Evolutionary conservation across 495 filamentous ascomycete species (phyloP).

Genomic region (Aspergillus bridgeri): DNA sequence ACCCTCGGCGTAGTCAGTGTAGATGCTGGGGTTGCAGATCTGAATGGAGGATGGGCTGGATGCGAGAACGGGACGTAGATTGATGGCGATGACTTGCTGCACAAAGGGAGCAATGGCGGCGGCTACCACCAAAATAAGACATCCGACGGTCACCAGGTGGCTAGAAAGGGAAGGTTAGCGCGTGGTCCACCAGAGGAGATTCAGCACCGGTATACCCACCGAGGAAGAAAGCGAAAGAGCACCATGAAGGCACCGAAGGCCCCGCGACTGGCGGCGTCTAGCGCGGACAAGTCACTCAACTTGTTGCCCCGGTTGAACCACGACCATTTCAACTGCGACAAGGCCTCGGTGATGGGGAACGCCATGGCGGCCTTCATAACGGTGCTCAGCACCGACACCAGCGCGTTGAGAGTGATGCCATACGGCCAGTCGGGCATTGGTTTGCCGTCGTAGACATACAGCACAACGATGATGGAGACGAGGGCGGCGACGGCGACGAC

Average conservation of each 20-base stretch:
- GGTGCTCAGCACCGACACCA: constrained; percentile 43
- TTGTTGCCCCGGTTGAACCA: constrained; percentile 41
- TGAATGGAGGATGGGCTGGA: constrained; percentile 19
- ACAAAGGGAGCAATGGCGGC: constrained; percentile 43
- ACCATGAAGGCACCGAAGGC: constrained; percentile 32
- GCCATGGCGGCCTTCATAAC: constrained; percentile 42
- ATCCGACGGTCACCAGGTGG: constrained; percentile 39
- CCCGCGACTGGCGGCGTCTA: constrained; percentile 44
- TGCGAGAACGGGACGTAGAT: constrained; percentile 16
- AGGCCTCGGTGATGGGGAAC: constrained; percentile 34
- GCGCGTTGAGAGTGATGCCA: constrained; percentile 44
- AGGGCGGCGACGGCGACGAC: constrained; percentile 22
- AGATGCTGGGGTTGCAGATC: constrained; percentile 24
- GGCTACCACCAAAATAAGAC: constrained; percentile 34
- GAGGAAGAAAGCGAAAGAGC: constrained; percentile 24
- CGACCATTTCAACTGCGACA: constrained; percentile 49
- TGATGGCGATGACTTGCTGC: constrained; percentile 40
- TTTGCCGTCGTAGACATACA: constrained; percentile 37
- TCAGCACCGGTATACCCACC: constrained; percentile 13
- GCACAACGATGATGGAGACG: constrained; percentile 29
- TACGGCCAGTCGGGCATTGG: constrained; percentile 42
- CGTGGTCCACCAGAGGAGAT: background rate
- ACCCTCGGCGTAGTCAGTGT: constrained; percentile 26
- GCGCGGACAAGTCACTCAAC: constrained; percentile 37
- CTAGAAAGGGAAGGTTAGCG: constrained; percentile 14